phyloP scores from a whole-genome alignment of 441 rosid species.

The Iberis amara region DNA sequence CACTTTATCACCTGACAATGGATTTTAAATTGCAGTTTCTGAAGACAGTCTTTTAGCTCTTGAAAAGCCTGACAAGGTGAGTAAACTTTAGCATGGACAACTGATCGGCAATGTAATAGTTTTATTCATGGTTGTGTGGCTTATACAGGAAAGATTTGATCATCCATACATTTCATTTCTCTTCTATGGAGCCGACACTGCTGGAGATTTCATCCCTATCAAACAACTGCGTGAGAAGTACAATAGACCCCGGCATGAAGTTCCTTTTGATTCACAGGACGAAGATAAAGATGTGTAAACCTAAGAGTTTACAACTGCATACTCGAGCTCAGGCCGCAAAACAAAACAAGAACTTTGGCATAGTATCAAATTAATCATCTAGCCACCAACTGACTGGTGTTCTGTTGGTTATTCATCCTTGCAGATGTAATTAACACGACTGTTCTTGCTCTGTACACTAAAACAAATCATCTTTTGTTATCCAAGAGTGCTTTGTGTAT shows the following conservation, averaged over 20 bases:
- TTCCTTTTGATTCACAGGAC: slow-evolving; percentile 53
- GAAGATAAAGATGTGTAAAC: slow-evolving; percentile 37
- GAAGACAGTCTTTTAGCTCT: slow-evolving; percentile 74
- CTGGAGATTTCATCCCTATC: slow-evolving; percentile 90
- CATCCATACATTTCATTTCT: slow-evolving; percentile 81
- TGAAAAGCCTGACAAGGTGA: slow-evolving; percentile 60
- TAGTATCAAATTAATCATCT: too few relatives aligned
- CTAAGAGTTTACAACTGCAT: slow-evolving; percentile 11
- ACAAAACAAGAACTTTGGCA: slow-evolving; percentile 5
- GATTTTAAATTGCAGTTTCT: slow-evolving; percentile 52
- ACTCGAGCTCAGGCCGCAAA: slow-evolving; percentile 3
- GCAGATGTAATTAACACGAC: not conserved
- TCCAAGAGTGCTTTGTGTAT: slow-evolving; percentile 25
- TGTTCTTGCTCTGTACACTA: slow-evolving; percentile 20
- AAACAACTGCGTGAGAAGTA: slow-evolving; percentile 83
- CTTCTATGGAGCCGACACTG: slow-evolving; percentile 74
- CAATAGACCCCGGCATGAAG: slow-evolving; percentile 70
- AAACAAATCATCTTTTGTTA: slow-evolving; percentile 10
- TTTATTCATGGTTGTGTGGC: slow-evolving; percentile 12
- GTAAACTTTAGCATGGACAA: slow-evolving; percentile 26
- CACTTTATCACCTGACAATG: slow-evolving; percentile 3
- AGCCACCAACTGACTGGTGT: too few relatives aligned
- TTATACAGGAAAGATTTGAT: slow-evolving; percentile 74
- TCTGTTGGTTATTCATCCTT: too few relatives aligned
- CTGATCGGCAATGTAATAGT: not conserved